Base-by-base conservation (phyloP, 139 green algal species). In the Zygnema cylindricum region DNA sequence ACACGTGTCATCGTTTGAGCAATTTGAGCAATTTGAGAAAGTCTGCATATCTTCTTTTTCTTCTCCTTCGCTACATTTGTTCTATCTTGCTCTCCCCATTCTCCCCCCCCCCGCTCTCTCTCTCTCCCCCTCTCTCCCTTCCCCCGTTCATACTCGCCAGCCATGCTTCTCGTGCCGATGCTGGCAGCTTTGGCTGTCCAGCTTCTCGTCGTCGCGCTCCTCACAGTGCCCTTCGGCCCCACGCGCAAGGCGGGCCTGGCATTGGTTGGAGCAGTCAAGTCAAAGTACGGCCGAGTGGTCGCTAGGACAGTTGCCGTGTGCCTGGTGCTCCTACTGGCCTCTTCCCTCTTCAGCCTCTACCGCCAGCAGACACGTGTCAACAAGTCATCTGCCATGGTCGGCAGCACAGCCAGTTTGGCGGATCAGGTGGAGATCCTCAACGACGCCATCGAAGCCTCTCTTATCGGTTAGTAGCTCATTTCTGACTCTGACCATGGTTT, bases 321-420 rank as follows among this genome's bases (percentile, higher is more conserved):
- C 33, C 79, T 86, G 79, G 39, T 32, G 30, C 54, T 86, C 40
- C 79, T 86, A 42, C 79, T 86, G 35, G 21, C 42, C n/a, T 57
- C 42, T 0, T 43, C 39, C 41, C 54, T 40, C 23, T 57, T 36
- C 39, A n/a, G n/a, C 39, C 2, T 86, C 25, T 33, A 41, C 40
- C 79, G 42, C 54, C 79, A 36, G 79, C 79, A 86, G 79, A 33
- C 39, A 23, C 79, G 79, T 21, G 25, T 86, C 41, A 69, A 32
- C 0, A 32, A 69, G 7, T 7, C 41, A 23, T 35, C 79, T 25
- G 79, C 79, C 54, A 33, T 69, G 32, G 41, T 25, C 40, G 79
- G 79, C 79, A 69, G 35, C 33, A n/a, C 30, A 0, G 41, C 36
- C 0, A 41, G 39, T 42, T 30, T 43, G 7, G 79, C 32, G 41